Conservation (phyloP, 805 yeast species). For the Yamadazyma sp. region DNA sequence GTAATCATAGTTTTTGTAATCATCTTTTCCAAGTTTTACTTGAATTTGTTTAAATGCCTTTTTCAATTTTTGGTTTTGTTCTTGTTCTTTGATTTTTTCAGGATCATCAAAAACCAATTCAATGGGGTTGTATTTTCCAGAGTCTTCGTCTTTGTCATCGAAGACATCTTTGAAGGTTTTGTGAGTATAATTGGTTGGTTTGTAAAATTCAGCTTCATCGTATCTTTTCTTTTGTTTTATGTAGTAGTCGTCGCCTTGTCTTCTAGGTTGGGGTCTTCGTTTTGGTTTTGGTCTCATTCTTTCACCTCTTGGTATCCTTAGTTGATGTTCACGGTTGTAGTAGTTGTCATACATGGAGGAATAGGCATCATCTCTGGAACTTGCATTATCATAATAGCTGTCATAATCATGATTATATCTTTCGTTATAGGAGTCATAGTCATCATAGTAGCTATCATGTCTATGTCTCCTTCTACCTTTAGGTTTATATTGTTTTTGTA, state of each 20-base stretch:
- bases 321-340: constrained; percentile 3
- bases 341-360: constrained; percentile 8
- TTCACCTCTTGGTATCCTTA: constrained; percentile 4
- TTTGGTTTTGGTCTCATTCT: constrained; percentile 1
- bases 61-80: constrained; percentile 21
- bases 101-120: constrained; percentile 36
- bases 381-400: background rate
- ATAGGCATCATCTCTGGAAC: constrained; percentile 2
- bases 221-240: constrained; percentile 34
- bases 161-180: constrained; percentile 39
- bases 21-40: constrained; percentile 27
- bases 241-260: constrained; percentile 27
- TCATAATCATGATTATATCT: constrained; percentile 1
- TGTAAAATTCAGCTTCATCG: constrained; percentile 28
- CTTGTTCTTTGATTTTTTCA: constrained; percentile 16
- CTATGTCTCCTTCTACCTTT: constrained; percentile 4
- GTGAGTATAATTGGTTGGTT: constrained; percentile 37
- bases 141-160: constrained; percentile 25
- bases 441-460: constrained; percentile 5
- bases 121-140: constrained; percentile 34
- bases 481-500: constrained; percentile 16
- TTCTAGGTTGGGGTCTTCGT: background rate
- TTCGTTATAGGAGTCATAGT: background rate
- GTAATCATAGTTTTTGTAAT: constrained; percentile 35
- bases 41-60: constrained; percentile 28